Evolutionary conservation across 192 early-diverging fungal species (phyloP), one percentile per base, ranked within the genome.

Genomic region (Entomortierella chlamydospora): DNA sequence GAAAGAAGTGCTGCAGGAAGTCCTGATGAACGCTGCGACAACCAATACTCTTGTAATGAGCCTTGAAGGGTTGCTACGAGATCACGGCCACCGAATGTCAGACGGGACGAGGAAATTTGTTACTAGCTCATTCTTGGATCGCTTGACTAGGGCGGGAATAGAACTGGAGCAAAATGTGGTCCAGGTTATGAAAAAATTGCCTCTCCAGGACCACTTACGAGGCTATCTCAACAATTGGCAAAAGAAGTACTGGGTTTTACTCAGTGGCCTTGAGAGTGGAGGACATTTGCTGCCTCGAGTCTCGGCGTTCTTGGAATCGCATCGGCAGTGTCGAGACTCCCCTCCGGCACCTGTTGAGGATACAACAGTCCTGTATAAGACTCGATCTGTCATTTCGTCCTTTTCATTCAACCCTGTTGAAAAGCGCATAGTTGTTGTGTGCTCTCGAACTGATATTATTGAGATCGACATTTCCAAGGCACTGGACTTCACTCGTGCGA

Each of bases 401-500:
- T 89, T 91, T 30, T 74, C 82, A 20, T 83, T 88, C 33, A 90
- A 90, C 54, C 72, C 83, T 30, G 87, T 90, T 26, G 85, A 90
- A 54, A 72, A 70, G 2, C 87, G 92, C 42, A 68, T 85, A 4
- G 82, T 94, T 25, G 94, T 90, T 12, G 81, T 93, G 8, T 92
- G 86, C 42, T 88, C 90, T 2, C 85, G 89, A 59, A 83, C 84
- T 1, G 87, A 86, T 33, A 88, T 95, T 51, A 83, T 83, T 26
- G 94, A 95, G 81, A 81, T 95, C 64, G 92, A 95, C 61, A 55
- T 92, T 11, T 84, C 80, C 13, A 80, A 82, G 50, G 85, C 86
- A 3, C 57, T 78, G 33, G 61, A 76, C 18, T 85, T 77, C 37
- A 76, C 52, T 29, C 55, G 63, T 22, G 52, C 62, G 17, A 52